phyloP scores from a whole-genome alignment of 805 yeast species.

The Saccharomycopsis malanga region DNA sequence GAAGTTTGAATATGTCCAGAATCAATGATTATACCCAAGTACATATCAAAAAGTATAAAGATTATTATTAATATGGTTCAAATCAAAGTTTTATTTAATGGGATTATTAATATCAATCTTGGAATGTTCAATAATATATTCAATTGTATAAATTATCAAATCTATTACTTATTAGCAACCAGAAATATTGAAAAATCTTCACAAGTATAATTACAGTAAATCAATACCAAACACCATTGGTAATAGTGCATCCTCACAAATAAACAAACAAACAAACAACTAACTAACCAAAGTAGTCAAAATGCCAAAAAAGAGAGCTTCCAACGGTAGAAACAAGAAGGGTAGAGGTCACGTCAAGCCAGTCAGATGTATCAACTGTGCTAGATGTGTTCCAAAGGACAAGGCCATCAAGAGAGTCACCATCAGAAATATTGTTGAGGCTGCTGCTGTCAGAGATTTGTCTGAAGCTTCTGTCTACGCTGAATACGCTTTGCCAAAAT shows the following conservation, averaged over 20 bases:
- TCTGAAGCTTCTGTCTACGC: conserved; percentile 99
- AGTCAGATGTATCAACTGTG: conserved; percentile 99
- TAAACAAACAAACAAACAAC: not conserved
- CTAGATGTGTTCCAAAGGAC: conserved; percentile 99
- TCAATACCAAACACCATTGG: no score
- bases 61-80: no score
- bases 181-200: no score
- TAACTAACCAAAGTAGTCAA: conserved; percentile 7
- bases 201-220: no score
- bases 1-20: no score
- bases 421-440: conserved; percentile 99
- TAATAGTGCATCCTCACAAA: not conserved
- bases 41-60: no score
- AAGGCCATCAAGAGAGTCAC: conserved; percentile 99
- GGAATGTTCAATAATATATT: no score
- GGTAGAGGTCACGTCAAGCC: conserved; percentile 99
- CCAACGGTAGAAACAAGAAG: conserved; percentile 99
- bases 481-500: conserved; percentile 99
- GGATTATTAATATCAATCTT: no score
- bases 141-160: no score
- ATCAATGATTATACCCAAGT: no score
- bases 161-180: no score
- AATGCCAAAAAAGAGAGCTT: conserved; percentile 99
- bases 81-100: no score
- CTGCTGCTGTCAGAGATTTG: conserved; percentile 99